phyloP scores from a whole-genome alignment of 805 yeast genomes.

The Saccharomyces mikatae region DNA sequence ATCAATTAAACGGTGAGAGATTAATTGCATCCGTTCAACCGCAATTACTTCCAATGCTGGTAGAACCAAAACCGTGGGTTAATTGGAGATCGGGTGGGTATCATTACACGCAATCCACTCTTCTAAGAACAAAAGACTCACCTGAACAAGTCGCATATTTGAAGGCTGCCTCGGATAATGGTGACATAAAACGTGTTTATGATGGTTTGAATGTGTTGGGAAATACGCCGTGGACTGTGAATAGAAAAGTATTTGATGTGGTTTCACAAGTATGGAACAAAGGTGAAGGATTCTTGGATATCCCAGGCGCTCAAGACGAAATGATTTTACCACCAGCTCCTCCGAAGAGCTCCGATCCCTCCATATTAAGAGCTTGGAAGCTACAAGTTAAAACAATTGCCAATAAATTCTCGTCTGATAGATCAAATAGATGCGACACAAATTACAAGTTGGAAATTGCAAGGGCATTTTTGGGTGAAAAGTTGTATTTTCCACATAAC shows the following conservation, averaged over 20 bases:
- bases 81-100: conserved; percentile 81
- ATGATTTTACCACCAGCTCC: conserved; percentile 52
- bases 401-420: conserved; percentile 53
- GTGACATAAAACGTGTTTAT: conserved; percentile 57
- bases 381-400: conserved; percentile 48
- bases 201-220: conserved; percentile 83
- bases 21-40: conserved; percentile 66
- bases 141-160: conserved; percentile 87
- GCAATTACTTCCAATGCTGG: conserved; percentile 86
- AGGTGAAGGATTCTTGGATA: conserved; percentile 64
- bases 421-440: conserved; percentile 88
- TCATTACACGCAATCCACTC: conserved; percentile 48
- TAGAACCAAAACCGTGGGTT: conserved; percentile 85
- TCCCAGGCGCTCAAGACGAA: conserved; percentile 50
- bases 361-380: conserved; percentile 60
- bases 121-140: conserved; percentile 74
- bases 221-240: conserved; percentile 86
- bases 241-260: conserved; percentile 57
- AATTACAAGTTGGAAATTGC: conserved; percentile 94
- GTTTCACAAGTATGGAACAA: conserved; percentile 81
- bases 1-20: conserved; percentile 58
- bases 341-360: conserved; percentile 60
- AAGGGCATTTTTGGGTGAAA: conserved; percentile 78
- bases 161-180: conserved; percentile 70
- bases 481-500: conserved; percentile 71